A percentile compares a stretch with the other conserved stretches of the same genome.
These are phyloP conservation scores for Naganishia sp. DNA, from an alignment of 1,284 basidiomycete species.

Conservation along the genomic window DNA sequence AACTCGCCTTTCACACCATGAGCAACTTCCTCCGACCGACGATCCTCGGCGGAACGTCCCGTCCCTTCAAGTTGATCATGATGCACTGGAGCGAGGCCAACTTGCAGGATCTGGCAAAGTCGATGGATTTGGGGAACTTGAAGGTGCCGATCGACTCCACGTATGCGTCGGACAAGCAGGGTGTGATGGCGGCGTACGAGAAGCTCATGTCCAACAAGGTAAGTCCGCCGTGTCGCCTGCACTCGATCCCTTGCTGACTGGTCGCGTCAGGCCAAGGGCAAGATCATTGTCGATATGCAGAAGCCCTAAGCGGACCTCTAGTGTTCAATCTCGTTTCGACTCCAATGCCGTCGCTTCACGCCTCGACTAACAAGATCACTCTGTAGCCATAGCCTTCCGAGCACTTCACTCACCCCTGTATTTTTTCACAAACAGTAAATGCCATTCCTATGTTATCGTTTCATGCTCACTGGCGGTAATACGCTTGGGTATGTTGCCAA, in stretches of 20 bases:
- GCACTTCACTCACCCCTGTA: no score
- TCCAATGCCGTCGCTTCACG: background rate
- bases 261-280: slow-evolving; percentile 33
- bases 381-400: no score
- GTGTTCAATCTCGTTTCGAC: background rate
- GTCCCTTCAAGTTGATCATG: slow-evolving; percentile 33
- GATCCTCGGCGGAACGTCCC: slow-evolving; percentile 29
- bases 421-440: no score
- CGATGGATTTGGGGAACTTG: slow-evolving; percentile 32
- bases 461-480: no score
- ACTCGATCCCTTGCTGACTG: background rate
- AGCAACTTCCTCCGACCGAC: slow-evolving; percentile 26
- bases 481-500: no score
- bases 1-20: background rate
- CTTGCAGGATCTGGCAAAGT: slow-evolving; percentile 16
- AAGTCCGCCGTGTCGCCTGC: background rate
- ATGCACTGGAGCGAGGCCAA: slow-evolving; percentile 16
- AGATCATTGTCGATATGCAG: slow-evolving; percentile 34
- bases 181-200: slow-evolving; percentile 35
- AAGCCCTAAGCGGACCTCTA: background rate
- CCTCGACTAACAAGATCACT: background rate
- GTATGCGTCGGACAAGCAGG: slow-evolving; percentile 31
- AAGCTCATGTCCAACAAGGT: slow-evolving; percentile 30
- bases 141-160: slow-evolving; percentile 29
- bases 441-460: no score